phyloP scores from a whole-genome alignment of 169 alveolate species.

The Cryptosporidium sp. region DNA sequence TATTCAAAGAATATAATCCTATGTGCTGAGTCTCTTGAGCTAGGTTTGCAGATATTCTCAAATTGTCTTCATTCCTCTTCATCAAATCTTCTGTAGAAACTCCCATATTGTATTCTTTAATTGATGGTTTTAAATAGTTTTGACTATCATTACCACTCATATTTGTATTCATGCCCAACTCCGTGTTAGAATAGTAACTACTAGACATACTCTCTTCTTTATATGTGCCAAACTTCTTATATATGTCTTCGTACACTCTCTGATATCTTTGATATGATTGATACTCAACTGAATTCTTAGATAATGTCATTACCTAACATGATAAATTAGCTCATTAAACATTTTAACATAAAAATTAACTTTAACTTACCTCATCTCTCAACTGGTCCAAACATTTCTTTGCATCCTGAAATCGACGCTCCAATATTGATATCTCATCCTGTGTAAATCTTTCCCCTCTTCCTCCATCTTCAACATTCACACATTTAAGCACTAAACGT shows the following conservation, averaged over 20 bases:
- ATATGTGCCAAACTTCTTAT: conserved; percentile 11
- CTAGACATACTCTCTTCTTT: conserved; percentile 16
- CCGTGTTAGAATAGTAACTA: background rate
- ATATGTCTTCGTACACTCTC: conserved; percentile 26
- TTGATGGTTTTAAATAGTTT: conserved; percentile 9
- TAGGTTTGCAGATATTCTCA: conserved; percentile 43
- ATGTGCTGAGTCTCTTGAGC: conserved; percentile 69
- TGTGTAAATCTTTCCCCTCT: background rate
- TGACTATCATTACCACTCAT: background rate
- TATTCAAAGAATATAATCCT: conserved; percentile 56
- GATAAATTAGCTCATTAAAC: background rate
- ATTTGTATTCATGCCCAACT: background rate
- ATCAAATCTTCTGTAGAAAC: conserved; percentile 52
- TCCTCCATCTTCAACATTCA: background rate
- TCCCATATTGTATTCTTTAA: conserved; percentile 31
- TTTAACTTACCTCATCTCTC: conserved; percentile 51
- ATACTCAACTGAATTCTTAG: conserved; percentile 53
- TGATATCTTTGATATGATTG: conserved; percentile 47
- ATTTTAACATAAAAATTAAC: background rate
- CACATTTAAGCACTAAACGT: conserved; percentile 1
- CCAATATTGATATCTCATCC: conserved; percentile 29
- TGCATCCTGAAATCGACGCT: conserved; percentile 35
- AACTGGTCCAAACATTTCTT: conserved; percentile 20
- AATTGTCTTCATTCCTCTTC: conserved; percentile 51
- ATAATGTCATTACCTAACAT: conserved; percentile 18